Conservation (phyloP, 2,329 filamentous ascomycete genomes). For the Aspergillus jensenii region DNA sequence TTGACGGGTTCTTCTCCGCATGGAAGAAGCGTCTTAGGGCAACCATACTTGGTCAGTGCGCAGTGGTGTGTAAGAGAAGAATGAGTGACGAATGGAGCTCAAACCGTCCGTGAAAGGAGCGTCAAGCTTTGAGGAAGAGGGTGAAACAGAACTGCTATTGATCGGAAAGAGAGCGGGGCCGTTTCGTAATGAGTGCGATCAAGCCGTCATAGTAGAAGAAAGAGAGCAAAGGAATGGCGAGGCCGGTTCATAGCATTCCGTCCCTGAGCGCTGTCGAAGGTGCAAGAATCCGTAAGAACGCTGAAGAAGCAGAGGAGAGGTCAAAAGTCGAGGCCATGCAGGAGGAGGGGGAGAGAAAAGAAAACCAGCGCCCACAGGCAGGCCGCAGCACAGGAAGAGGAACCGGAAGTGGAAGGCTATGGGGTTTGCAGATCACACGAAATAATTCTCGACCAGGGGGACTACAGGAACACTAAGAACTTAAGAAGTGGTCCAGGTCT, state of each 20-base stretch:
- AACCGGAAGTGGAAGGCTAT: background rate
- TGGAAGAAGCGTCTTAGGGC: constrained; percentile 36
- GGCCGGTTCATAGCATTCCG: background rate
- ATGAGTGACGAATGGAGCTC: background rate
- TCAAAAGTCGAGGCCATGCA: background rate
- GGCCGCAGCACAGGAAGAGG: background rate
- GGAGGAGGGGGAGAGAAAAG: background rate
- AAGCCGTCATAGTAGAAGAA: background rate
- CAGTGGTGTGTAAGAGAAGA: background rate
- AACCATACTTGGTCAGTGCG: constrained; percentile 28
- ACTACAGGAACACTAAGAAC: background rate
- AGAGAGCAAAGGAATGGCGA: constrained; percentile 1
- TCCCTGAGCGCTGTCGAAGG: background rate
- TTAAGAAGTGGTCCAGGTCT: background rate
- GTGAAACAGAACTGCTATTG: background rate
- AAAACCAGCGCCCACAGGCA: background rate
- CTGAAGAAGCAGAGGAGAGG: background rate
- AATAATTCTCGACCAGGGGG: constrained; percentile 7
- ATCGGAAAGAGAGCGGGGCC: constrained; percentile 1
- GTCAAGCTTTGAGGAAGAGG: background rate
- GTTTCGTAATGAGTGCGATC: constrained; percentile 4
- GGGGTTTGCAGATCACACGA: constrained; percentile 9
- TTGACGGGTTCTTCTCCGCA: constrained; percentile 23
- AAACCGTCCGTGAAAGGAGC: background rate
- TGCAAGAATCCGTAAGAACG: background rate